Conservation (phyloP, 2,329 filamentous ascomycete species). For the Phoma sp. region DNA sequence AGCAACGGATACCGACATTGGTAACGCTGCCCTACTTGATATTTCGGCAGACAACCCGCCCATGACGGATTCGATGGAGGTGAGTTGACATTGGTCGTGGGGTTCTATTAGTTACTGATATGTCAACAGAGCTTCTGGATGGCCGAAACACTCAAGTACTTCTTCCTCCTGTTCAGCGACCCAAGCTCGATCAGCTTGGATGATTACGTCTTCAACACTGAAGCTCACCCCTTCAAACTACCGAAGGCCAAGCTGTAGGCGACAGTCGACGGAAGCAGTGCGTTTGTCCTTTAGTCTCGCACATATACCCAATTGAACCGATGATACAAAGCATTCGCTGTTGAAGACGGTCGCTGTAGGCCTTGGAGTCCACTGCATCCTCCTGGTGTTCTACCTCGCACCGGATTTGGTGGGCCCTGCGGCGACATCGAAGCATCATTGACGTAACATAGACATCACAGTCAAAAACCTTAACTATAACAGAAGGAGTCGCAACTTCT, state of each 20-base stretch:
- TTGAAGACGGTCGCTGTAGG: too few relatives aligned
- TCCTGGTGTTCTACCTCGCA: too few relatives aligned
- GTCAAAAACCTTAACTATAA: too few relatives aligned
- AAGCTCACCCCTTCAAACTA: slow-evolving; percentile 56
- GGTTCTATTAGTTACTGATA: too few relatives aligned
- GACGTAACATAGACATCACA: too few relatives aligned
- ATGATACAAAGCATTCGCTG: background rate
- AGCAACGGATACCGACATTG: slow-evolving; percentile 53
- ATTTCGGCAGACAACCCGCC: slow-evolving; percentile 49
- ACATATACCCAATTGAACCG: background rate
- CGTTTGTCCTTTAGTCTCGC: background rate
- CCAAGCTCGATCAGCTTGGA: slow-evolving; percentile 54
- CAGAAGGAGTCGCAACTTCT: too few relatives aligned
- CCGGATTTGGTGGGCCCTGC: too few relatives aligned
- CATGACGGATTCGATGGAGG: slow-evolving; percentile 56
- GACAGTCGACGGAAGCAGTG: background rate
- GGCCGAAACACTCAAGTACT: slow-evolving; percentile 60
- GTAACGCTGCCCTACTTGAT: slow-evolving; percentile 56
- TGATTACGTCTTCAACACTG: slow-evolving; percentile 57
- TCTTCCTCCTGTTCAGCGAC: slow-evolving; percentile 57
- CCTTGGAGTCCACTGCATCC: too few relatives aligned
- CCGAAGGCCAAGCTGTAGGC: slow-evolving; percentile 22
- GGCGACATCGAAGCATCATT: too few relatives aligned
- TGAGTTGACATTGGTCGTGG: slow-evolving; percentile 23
- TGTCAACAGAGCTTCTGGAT: slow-evolving; percentile 54